Evolutionary conservation across 192 early-diverging fungal genomes (phyloP), one percentile per base, ranked within the genome.

Genomic region (Mortierella antarctica): DNA sequence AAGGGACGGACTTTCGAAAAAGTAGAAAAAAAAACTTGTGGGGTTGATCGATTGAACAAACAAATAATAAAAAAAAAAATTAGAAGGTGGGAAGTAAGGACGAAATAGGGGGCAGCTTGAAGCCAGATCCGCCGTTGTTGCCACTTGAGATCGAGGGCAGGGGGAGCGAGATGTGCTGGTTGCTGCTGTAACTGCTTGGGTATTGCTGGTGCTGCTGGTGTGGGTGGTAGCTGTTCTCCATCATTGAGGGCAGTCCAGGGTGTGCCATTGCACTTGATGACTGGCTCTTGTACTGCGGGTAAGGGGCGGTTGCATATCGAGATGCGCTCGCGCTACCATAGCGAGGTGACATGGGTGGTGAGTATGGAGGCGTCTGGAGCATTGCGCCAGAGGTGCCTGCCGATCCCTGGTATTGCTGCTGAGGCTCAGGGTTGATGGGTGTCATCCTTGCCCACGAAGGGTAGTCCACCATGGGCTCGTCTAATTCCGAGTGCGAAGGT

Each of bases 151-250:
- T 71, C 31, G 70, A 65, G 6, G 77, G 77, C 59, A 80, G n/a
- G 7, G 77, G 77, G 13, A 80, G 20, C 54, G 76, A 71, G 57
- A 71, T 71, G 45, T 63, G 64, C 42, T 54, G 57, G 14, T 21
- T 51, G 11, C 60, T 15, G 63, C 55, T 58, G 62, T 78, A 44
- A 47, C 57, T 67, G 62, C 44, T 44, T 42, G 51, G 42, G 56
- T 64, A 62, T 62, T 67, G 65, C 13, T 56, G 74, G 9, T 69
- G 64, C 21, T 54, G 76, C 5, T 58, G 69, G 46, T 67, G 69
- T 1, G 65, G 74, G 49, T 78, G 70, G 63, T 80, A 72, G 46
- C 57, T 78, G 58, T 68, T 72, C 77, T 80, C 77, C 77, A 80
- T 80, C 77, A 80, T 80, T 41, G 77, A 80, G 18, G 77, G 61